A percentile compares a stretch with the other conserved stretches of the same genome.
These are phyloP conservation scores for Echeveria elegans DNA, from an alignment of 164 flowering plant genomes.

Conservation along the genomic window DNA sequence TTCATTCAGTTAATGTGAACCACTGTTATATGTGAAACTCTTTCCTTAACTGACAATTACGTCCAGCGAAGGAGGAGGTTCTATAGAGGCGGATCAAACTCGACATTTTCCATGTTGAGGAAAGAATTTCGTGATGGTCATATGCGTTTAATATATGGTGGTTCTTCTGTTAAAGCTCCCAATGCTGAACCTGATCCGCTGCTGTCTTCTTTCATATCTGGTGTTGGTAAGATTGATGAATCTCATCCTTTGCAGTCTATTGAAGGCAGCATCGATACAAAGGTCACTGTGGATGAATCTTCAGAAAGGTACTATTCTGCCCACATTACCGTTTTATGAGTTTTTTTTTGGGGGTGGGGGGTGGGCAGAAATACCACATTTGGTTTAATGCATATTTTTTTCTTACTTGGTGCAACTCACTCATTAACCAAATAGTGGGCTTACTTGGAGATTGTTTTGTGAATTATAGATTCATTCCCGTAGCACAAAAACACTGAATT, in stretches of 20 bases:
- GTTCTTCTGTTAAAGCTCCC: conserved; percentile 27
- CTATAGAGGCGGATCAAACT: conserved; percentile 34
- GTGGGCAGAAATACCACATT: no score
- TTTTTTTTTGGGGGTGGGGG: no score
- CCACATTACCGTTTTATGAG: no score
- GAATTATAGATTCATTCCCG: background rate
- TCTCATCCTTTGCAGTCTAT: conserved; percentile 17
- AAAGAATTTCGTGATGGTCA: conserved; percentile 52
- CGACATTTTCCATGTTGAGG: conserved; percentile 34
- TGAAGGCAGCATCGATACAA: conserved; percentile 11
- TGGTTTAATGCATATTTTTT: background rate
- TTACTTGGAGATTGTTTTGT: no score
- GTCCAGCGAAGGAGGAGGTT: conserved; percentile 46
- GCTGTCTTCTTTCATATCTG: conserved; percentile 41
- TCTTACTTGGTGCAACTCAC: no score
- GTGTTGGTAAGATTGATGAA: conserved; percentile 16
- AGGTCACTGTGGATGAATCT: conserved; percentile 13
- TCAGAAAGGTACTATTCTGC: background rate
- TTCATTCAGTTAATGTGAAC: background rate
- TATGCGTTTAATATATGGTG: conserved; percentile 39
- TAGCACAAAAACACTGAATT: background rate
- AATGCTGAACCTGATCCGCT: conserved; percentile 49
- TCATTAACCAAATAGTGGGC: no score
- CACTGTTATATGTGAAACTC: background rate
- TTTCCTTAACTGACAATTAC: conserved; percentile 39